Conservation (phyloP, 176 grass and related monocot species). For the Pontederia paniculata region DNA sequence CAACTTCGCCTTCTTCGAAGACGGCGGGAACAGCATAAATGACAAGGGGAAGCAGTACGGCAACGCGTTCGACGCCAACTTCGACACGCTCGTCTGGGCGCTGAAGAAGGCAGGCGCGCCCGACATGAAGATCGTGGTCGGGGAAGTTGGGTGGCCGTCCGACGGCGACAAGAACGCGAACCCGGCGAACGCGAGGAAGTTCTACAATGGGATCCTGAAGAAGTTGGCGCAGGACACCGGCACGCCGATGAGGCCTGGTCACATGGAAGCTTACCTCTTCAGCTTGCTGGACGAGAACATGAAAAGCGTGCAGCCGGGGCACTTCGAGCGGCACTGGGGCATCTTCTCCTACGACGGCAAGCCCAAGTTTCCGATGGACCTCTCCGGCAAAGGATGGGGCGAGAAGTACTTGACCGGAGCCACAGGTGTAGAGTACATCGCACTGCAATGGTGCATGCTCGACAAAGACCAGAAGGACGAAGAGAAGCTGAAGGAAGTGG, state of each 20-base stretch:
- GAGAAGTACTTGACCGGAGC: slow-evolving; percentile 1
- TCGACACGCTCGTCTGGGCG: slow-evolving; percentile 53
- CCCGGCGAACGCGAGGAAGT: neutral
- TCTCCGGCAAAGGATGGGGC: neutral
- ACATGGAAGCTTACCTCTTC: slow-evolving; percentile 4
- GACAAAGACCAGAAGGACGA: neutral
- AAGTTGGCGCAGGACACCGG: neutral
- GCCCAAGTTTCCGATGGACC: slow-evolving; percentile 13
- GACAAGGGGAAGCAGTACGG: slow-evolving; percentile 18
- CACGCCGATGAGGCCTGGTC: slow-evolving; percentile 1
- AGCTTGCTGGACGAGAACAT: slow-evolving; percentile 11
- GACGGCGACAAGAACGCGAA: slow-evolving; percentile 63
- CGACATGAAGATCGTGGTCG: slow-evolving; percentile 56
- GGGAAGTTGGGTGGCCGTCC: slow-evolving; percentile 77
- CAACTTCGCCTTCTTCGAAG: slow-evolving; percentile 6
- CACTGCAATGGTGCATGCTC: slow-evolving; percentile 3
- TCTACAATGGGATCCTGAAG: slow-evolving; percentile 8
- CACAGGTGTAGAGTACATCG: neutral
- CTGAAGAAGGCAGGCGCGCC: slow-evolving; percentile 70
- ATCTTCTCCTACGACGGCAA: slow-evolving; percentile 3
- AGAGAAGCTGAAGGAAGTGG: neutral
- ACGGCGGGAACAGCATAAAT: neutral
- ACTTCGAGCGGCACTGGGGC: slow-evolving; percentile 19
- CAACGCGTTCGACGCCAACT: slow-evolving; percentile 94
- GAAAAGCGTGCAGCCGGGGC: slow-evolving; percentile 4